A percentile compares a stretch with the other conserved stretches of the same genome.
Evolutionary conservation across 2,329 filamentous ascomycete species (phyloP).

Genomic region (Alternaria triticimaculans): DNA sequence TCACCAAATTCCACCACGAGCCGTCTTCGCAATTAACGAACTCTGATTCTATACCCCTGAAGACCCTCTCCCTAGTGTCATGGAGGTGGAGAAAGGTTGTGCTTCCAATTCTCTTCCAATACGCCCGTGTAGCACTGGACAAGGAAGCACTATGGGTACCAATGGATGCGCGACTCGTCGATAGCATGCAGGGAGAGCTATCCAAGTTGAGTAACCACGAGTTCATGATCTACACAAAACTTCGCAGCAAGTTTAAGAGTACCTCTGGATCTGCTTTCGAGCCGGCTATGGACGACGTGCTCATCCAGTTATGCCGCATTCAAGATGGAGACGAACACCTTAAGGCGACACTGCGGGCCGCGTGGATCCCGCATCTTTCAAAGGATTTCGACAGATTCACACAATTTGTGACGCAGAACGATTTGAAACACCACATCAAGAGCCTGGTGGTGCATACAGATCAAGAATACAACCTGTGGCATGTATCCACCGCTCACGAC

Average conservation of each 20-base stretch:
- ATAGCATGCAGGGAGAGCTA: constrained; percentile 42
- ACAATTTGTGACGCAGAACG: constrained; percentile 26
- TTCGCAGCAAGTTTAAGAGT: constrained; percentile 44
- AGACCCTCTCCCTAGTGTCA: constrained; percentile 42
- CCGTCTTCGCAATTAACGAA: constrained; percentile 35
- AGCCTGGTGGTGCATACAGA: constrained; percentile 57
- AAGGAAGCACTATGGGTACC: constrained; percentile 42
- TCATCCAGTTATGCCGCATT: constrained; percentile 42
- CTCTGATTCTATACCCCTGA: constrained; percentile 32
- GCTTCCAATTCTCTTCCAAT: constrained; percentile 42
- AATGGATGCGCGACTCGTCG: constrained; percentile 41
- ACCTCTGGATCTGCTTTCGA: constrained; percentile 37
- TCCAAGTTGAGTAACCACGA: constrained; percentile 42
- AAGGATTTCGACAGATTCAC: constrained; percentile 27
- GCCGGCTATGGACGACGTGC: constrained; percentile 39
- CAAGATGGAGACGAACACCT: constrained; percentile 41
- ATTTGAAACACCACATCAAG: constrained; percentile 49
- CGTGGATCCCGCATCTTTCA: constrained; percentile 44
- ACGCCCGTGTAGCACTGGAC: constrained; percentile 35
- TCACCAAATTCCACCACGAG: constrained; percentile 41
- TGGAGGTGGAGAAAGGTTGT: constrained; percentile 42
- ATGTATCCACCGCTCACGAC: constrained; percentile 34
- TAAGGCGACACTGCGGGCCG: constrained; percentile 26
- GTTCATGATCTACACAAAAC: constrained; percentile 39
- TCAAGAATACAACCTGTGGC: constrained; percentile 47